phyloP scores from a whole-genome alignment of 108 stramenopile species.

The Nitzschia inconspicua region DNA sequence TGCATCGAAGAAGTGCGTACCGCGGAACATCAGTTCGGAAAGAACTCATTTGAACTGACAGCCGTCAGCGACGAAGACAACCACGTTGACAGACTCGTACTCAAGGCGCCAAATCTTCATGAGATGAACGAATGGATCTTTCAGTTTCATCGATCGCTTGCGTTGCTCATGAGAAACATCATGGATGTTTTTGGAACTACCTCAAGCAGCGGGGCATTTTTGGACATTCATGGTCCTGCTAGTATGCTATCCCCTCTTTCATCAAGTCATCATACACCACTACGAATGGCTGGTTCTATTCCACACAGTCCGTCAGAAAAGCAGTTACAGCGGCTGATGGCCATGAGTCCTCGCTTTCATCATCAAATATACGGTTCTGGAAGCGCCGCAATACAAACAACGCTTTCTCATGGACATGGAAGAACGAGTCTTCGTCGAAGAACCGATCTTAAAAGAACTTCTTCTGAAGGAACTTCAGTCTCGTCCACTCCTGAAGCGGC shows the following conservation, averaged over 20 bases:
- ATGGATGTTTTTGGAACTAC: conserved; percentile 28
- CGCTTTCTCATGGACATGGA: conserved; percentile 21
- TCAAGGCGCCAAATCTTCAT: conserved; percentile 47
- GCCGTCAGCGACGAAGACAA: conserved; percentile 42
- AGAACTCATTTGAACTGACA: conserved; percentile 57
- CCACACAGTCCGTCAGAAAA: conserved; percentile 8
- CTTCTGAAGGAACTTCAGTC: not conserved
- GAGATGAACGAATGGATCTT: conserved; percentile 82
- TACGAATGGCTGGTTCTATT: not conserved
- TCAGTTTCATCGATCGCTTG: conserved; percentile 73
- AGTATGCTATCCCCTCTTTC: not conserved
- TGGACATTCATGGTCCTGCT: conserved; percentile 11
- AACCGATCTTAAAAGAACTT: not conserved
- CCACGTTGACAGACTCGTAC: conserved; percentile 28
- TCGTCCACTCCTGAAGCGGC: conserved; percentile 5
- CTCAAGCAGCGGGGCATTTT: not conserved
- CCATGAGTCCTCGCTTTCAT: conserved; percentile 5
- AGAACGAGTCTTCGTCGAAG: conserved; percentile 10
- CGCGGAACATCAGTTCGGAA: conserved; percentile 64
- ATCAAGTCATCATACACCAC: not conserved
- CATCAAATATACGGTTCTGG: no score
- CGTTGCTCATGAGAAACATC: conserved; percentile 49
- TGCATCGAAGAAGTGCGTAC: conserved; percentile 65
- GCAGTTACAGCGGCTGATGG: not conserved
- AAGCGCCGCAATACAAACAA: not conserved